phyloP scores from a whole-genome alignment of 2,329 filamentous ascomycete species.

The Colletotrichum melonis region DNA sequence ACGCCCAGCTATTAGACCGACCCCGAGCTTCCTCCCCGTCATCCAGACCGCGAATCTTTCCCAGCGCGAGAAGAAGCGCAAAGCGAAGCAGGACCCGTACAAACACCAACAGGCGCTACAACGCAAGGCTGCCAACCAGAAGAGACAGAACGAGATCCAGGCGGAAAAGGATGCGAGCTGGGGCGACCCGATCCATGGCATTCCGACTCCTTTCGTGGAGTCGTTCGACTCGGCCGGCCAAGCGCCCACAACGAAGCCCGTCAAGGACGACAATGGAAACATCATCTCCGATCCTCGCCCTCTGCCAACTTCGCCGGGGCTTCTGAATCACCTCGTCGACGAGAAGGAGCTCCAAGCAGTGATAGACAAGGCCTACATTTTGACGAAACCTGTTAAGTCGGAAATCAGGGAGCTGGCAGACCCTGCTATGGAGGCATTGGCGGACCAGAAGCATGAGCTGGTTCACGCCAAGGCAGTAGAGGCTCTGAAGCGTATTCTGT shows the following conservation, averaged over 20 bases:
- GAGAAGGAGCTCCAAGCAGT: slow-evolving; percentile 74
- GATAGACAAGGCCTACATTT: slow-evolving; percentile 72
- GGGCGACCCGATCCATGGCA: slow-evolving; percentile 84
- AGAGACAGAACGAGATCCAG: slow-evolving; percentile 77
- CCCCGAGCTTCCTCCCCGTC: slow-evolving; percentile 66
- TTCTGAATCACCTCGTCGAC: slow-evolving; percentile 83
- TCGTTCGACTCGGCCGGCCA: slow-evolving; percentile 78
- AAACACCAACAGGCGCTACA: slow-evolving; percentile 83
- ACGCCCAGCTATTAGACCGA: slow-evolving; percentile 60
- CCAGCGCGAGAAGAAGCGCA: slow-evolving; percentile 71
- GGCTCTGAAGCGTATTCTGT: slow-evolving; percentile 83
- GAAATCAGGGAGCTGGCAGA: slow-evolving; percentile 51
- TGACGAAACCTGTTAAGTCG: slow-evolving; percentile 69
- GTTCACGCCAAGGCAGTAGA: slow-evolving; percentile 76
- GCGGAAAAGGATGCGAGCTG: slow-evolving; percentile 71
- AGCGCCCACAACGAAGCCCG: slow-evolving; percentile 47
- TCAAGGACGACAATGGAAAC: slow-evolving; percentile 55
- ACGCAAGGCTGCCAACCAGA: slow-evolving; percentile 84
- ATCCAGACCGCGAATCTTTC: slow-evolving; percentile 74
- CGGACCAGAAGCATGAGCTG: slow-evolving; percentile 58
- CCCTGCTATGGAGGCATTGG: slow-evolving; percentile 48
- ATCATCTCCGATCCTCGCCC: slow-evolving; percentile 50
- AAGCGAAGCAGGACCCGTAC: slow-evolving; percentile 83
- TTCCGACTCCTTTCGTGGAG: slow-evolving; percentile 83
- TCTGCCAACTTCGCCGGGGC: slow-evolving; percentile 59